Percentiles rank a stretch among this genome's conserved stretches.
These are phyloP conservation scores for Populus davidiana DNA, from an alignment of 345 rosid genomes.

Conservation along the genomic window DNA sequence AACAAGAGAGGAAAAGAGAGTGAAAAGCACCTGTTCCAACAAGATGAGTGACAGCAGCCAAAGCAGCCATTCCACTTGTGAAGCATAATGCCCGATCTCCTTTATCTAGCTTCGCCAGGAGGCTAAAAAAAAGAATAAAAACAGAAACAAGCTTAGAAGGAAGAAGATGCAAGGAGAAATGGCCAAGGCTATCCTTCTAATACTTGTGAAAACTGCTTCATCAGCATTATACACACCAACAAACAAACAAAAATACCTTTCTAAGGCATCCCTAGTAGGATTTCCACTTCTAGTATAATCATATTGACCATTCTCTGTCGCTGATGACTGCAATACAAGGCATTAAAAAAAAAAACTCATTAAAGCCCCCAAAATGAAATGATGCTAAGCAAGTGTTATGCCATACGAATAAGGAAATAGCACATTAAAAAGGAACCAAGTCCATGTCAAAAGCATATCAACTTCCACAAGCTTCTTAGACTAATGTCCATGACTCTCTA, in stretches of 20 bases:
- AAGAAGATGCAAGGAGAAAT: background rate
- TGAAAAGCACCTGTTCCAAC: slow-evolving; percentile 52
- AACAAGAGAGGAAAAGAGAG: background rate
- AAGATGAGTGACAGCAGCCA: slow-evolving; percentile 74
- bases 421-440: background rate
- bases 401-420: background rate
- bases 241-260: slow-evolving; percentile 46
- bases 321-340: slow-evolving; percentile 62
- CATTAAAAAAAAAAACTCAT: background rate
- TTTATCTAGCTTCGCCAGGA: slow-evolving; percentile 90
- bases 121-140: slow-evolving; percentile 36
- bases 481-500: background rate
- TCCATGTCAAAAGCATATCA: background rate
- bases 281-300: slow-evolving; percentile 98
- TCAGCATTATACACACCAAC: background rate
- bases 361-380: background rate
- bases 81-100: slow-evolving; percentile 96
- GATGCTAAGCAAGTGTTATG: background rate
- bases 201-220: slow-evolving; percentile 7
- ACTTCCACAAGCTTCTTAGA: background rate
- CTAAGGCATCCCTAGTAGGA: slow-evolving; percentile 83
- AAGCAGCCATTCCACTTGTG: slow-evolving; percentile 99
- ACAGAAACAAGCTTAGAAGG: background rate
- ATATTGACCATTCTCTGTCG: slow-evolving; percentile 70
- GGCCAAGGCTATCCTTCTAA: background rate